A percentile compares a stretch with the other conserved stretches of the same genome.
Evolutionary conservation across 805 yeast genomes (phyloP).

Genomic region (Saccharomycopsis guyanensis): DNA sequence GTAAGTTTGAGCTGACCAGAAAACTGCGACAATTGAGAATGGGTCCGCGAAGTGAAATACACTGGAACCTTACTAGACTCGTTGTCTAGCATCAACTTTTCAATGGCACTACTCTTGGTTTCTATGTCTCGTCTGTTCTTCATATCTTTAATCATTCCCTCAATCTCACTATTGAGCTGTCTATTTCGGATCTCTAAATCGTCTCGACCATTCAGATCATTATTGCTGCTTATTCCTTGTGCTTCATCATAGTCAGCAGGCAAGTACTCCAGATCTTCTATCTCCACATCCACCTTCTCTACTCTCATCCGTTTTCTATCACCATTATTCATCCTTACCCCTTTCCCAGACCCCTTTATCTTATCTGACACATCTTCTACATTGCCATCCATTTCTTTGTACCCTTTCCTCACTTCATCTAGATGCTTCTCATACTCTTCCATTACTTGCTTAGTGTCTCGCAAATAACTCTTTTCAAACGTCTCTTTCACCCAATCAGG

Average conservation of each 20-base stretch:
- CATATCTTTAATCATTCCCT: constrained; percentile 37
- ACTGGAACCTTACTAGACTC: constrained; percentile 37
- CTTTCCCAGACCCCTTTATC: constrained; percentile 13
- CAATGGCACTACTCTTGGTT: constrained; percentile 20
- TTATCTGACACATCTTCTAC: constrained; percentile 16
- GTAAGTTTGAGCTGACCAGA: constrained; percentile 62
- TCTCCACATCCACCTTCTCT: constrained; percentile 23
- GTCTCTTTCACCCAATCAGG: constrained; percentile 61
- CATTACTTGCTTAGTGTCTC: constrained; percentile 24
- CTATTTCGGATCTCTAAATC: constrained; percentile 26
- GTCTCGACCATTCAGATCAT: too few species aligned
- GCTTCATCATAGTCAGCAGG: constrained; percentile 35
- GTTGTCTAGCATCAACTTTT: constrained; percentile 18
- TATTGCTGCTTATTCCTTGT: constrained; percentile 19
- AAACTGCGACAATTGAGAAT: constrained; percentile 80
- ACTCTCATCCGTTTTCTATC: neutral
- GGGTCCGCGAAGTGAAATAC: constrained; percentile 78
- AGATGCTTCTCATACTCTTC: constrained; percentile 32
- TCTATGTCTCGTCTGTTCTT: constrained; percentile 25
- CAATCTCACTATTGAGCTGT: constrained; percentile 40
- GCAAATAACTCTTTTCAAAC: constrained; percentile 26
- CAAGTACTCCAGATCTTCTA: constrained; percentile 31
- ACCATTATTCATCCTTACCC: constrained; percentile 21
- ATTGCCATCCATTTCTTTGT: constrained; percentile 1
- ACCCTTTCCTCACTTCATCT: constrained; percentile 24